Evolutionary conservation across 108 stramenopile species (phyloP).

Genomic region (Cyclostephanos invisitatus): DNA sequence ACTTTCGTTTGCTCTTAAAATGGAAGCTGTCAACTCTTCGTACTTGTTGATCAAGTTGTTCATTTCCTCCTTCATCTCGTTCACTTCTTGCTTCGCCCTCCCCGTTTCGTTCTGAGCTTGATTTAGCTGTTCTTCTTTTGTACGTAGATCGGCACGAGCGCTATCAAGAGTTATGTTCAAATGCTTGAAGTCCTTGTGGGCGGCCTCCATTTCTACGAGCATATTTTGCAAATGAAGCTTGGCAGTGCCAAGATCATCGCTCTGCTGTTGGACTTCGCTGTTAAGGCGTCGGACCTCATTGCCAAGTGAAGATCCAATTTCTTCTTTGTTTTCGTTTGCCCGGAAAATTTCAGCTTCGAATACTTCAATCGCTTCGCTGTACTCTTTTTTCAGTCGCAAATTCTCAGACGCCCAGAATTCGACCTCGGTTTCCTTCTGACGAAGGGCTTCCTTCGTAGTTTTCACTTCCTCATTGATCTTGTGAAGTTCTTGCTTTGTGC

Average conservation of each 20-base stretch:
- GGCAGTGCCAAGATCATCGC: conserved; percentile 23
- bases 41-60: not conserved
- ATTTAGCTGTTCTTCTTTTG: conserved; percentile 11
- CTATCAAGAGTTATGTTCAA: conserved; percentile 17
- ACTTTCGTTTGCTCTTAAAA: not conserved
- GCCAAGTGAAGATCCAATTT: conserved; percentile 1
- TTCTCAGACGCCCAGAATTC: conserved; percentile 22
- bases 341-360: conserved; percentile 32
- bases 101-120: not conserved
- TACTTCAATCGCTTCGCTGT: conserved; percentile 19
- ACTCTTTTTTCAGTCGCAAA: conserved; percentile 33
- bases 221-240: conserved; percentile 32
- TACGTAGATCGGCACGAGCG: conserved; percentile 3
- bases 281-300: not conserved
- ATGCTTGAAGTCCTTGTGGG: conserved; percentile 5
- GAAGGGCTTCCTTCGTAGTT: not conserved
- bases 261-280: not conserved
- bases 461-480: conserved; percentile 19
- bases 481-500: conserved; percentile 17
- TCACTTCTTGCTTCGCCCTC: not conserved
- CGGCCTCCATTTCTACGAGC: conserved; percentile 28
- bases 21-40: conserved; percentile 5
- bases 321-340: conserved; percentile 4
- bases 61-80: not conserved
- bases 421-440: conserved; percentile 2